Percentiles rank a stretch among this genome's conserved stretches.
Conservation (phyloP, 2,329 filamentous ascomycete species). For the Pseudogymnoascus sp. region DNA sequence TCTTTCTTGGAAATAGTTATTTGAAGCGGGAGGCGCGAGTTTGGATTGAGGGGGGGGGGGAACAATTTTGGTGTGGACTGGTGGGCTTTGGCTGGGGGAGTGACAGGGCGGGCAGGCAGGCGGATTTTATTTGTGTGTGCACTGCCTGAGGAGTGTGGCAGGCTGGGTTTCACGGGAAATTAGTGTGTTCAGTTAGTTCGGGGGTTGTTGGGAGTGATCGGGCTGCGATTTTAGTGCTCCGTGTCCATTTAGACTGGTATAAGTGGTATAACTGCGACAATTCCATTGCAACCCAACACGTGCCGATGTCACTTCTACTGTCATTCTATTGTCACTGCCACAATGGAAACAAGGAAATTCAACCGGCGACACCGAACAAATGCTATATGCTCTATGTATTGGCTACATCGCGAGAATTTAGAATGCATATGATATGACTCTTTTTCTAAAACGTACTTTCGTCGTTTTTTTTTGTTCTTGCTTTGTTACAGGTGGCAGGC, state of each 20-base stretch:
- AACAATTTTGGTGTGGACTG: background rate
- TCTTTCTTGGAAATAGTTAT: conserved; percentile 1
- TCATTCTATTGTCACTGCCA: background rate
- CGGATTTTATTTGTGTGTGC: background rate
- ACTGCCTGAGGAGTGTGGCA: background rate
- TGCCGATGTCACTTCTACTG: background rate
- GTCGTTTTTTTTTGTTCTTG: background rate
- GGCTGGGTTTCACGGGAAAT: background rate
- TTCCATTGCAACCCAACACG: background rate
- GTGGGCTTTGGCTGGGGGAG: background rate
- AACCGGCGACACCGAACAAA: background rate
- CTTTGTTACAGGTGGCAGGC: background rate
- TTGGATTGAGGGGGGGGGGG: background rate
- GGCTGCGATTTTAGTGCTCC: background rate
- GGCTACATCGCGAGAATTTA: background rate
- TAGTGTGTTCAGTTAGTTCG: background rate
- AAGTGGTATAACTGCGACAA: background rate
- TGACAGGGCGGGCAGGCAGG: background rate
- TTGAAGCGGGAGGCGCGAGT: background rate
- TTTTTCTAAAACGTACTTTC: background rate
- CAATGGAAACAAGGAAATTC: background rate
- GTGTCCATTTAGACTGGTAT: background rate
- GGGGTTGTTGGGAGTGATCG: background rate
- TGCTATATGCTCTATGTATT: background rate
- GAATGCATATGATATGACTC: background rate